Conservation (phyloP, 2,329 filamentous ascomycete species). For the Epichloe glyceriae region DNA sequence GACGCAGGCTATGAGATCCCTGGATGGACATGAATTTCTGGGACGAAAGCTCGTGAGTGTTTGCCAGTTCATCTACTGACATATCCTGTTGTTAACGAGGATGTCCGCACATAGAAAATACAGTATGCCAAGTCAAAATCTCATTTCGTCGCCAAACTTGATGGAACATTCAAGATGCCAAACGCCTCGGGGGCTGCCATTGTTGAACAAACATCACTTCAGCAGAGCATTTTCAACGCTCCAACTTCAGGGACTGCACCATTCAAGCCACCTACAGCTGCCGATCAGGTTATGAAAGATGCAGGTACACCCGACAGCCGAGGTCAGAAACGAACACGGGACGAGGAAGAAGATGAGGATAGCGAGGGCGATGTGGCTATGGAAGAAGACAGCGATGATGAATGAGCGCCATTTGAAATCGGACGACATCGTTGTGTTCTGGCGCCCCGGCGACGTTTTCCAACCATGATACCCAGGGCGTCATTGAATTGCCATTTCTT, state of each 20-base stretch:
- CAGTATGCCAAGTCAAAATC: slow-evolving; percentile 85
- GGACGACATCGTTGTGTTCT: background rate
- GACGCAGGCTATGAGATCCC: slow-evolving; percentile 80
- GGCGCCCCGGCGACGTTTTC: background rate
- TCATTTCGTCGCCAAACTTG: slow-evolving; percentile 76
- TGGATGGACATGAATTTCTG: slow-evolving; percentile 78
- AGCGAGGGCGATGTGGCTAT: slow-evolving; percentile 57
- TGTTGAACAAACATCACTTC: slow-evolving; percentile 57
- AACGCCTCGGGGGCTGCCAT: slow-evolving; percentile 36
- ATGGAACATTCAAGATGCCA: slow-evolving; percentile 74
- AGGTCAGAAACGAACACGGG: slow-evolving; percentile 58
- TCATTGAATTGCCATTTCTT: slow-evolving; percentile 44
- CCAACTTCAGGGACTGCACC: slow-evolving; percentile 39
- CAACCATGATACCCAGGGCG: slow-evolving; percentile 3
- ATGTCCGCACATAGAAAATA: slow-evolving; percentile 53
- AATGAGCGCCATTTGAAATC: slow-evolving; percentile 26
- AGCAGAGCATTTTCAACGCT: slow-evolving; percentile 70
- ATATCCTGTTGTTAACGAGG: background rate
- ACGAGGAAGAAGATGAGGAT: slow-evolving; percentile 51
- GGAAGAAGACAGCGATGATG: slow-evolving; percentile 63
- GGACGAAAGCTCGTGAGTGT: slow-evolving; percentile 67
- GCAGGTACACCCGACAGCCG: slow-evolving; percentile 40
- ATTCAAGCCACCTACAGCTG: slow-evolving; percentile 34
- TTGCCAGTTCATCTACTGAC: background rate
- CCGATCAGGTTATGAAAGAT: slow-evolving; percentile 37